These are phyloP conservation scores for Chenopodium berlandieri DNA, from an alignment of 148 eudicot genomes.

Conservation along the genomic window DNA sequence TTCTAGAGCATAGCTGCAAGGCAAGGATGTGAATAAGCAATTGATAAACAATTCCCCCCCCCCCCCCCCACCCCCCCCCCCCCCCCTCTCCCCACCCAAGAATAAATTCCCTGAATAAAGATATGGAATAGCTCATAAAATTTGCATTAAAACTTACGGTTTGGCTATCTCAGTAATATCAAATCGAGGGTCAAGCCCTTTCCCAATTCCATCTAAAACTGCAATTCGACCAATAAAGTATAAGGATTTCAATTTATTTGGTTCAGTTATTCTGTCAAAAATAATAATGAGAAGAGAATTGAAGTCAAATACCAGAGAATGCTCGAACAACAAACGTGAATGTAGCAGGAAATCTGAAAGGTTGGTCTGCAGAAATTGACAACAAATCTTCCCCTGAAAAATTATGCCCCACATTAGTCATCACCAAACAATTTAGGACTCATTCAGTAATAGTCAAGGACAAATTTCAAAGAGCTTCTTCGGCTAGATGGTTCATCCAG, in stretches of 20 bases:
- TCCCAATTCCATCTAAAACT: conserved; percentile 99
- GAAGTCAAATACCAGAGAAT: conserved; percentile 48
- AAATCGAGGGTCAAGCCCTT: conserved; percentile 99
- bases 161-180: conserved; percentile 97
- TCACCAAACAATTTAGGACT: conserved; percentile 5
- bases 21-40: conserved; percentile 23
- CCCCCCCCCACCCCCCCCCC: no score
- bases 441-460: not conserved
- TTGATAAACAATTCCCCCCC: not conserved
- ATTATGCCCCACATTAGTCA: conserved; percentile 17
- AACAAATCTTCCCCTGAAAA: conserved; percentile 91
- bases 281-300: conserved; percentile 15
- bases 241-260: not conserved
- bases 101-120: not conserved
- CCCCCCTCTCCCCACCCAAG: no score
- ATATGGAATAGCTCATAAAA: not conserved
- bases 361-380: conserved; percentile 95
- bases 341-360: conserved; percentile 94
- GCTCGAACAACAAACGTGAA: conserved; percentile 66
- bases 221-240: conserved; percentile 22
- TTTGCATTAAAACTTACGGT: conserved; percentile 62
- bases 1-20: conserved; percentile 87
- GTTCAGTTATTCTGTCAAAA: conserved; percentile 9
- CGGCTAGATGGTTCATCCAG: not conserved
- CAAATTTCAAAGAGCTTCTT: not conserved